A percentile compares a stretch with the other conserved stretches of the same genome.
Evolutionary conservation across 768 basidiomycete species (phyloP).

Genomic region (Pleurotus citrinopileatus): DNA sequence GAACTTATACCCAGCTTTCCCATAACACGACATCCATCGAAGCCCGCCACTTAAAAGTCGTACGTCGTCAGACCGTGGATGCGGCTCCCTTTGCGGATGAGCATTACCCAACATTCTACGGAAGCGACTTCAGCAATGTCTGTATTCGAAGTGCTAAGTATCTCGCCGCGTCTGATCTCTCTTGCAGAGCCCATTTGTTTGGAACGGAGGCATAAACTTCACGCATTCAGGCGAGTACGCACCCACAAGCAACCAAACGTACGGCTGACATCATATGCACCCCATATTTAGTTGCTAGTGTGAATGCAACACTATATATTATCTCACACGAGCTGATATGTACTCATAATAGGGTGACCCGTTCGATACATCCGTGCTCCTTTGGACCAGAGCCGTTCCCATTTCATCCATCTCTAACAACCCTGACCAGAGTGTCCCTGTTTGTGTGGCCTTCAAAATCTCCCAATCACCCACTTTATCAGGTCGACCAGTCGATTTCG

Average conservation of each 20-base stretch:
- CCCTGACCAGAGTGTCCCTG: slow-evolving; percentile 52
- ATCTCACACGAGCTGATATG: slow-evolving; percentile 48
- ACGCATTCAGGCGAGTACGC: slow-evolving; percentile 37
- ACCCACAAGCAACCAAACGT: not conserved
- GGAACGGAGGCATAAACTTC: slow-evolving; percentile 49
- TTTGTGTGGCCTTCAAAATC: slow-evolving; percentile 48
- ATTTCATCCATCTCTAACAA: slow-evolving; percentile 23
- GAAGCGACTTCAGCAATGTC: slow-evolving; percentile 47
- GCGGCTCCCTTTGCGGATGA: slow-evolving; percentile 38
- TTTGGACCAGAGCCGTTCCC: slow-evolving; percentile 60
- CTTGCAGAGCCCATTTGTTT: slow-evolving; percentile 39
- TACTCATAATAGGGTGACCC: slow-evolving; percentile 44
- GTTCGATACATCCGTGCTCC: slow-evolving; percentile 48
- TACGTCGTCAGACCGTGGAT: slow-evolving; percentile 32
- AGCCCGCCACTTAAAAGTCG: slow-evolving; percentile 29
- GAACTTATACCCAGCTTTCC: slow-evolving; percentile 27
- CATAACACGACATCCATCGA: slow-evolving; percentile 34
- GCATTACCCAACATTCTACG: slow-evolving; percentile 48
- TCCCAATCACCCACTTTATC: slow-evolving; percentile 32
- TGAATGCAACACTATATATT: slow-evolving; percentile 22
- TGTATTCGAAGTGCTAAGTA: slow-evolving; percentile 2
- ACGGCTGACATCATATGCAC: not conserved
- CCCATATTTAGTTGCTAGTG: slow-evolving; percentile 39
- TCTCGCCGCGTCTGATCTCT: not conserved
- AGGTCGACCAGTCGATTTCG: slow-evolving; percentile 35